Conservation (phyloP, 2,329 filamentous ascomycete genomes). For the Xylariaceae sp. region DNA sequence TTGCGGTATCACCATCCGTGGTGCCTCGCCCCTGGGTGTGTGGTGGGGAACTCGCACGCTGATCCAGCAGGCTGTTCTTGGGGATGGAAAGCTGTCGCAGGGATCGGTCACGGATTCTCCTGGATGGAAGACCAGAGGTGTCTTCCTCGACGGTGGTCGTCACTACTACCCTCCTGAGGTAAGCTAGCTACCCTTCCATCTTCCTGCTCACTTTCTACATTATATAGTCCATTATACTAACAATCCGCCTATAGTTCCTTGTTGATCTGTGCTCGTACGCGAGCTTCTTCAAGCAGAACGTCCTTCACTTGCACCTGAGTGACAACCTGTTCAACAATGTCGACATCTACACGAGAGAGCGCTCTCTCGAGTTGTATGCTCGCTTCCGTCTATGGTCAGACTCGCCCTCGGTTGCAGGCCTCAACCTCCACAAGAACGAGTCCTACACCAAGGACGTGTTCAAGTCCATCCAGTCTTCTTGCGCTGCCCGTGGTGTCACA, state of each 20-base stretch:
- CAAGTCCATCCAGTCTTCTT: constrained; percentile 47
- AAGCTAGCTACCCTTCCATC: constrained; percentile 5
- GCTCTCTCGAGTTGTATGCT: constrained; percentile 46
- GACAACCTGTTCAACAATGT: constrained; percentile 51
- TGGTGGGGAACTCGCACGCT: constrained; percentile 56
- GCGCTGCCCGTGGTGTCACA: constrained; percentile 51
- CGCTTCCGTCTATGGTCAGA: constrained; percentile 52
- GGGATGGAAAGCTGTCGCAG: constrained; percentile 35
- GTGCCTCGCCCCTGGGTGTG: constrained; percentile 49
- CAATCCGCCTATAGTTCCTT: constrained; percentile 37
- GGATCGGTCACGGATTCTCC: constrained; percentile 45
- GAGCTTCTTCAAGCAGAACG: constrained; percentile 57
- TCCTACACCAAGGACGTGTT: constrained; percentile 49
- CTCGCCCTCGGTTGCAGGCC: constrained; percentile 39
- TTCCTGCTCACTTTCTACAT: background rate
- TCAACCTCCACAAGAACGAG: constrained; percentile 49
- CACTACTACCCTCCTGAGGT: constrained; percentile 50
- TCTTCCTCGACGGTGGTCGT: constrained; percentile 46
- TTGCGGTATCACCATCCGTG: constrained; percentile 42
- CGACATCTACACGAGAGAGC: constrained; percentile 43
- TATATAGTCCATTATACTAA: background rate
- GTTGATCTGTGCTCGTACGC: constrained; percentile 55
- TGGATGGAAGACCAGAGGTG: constrained; percentile 46
- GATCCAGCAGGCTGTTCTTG: constrained; percentile 45
- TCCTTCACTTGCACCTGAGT: constrained; percentile 53